Base-by-base conservation (phyloP, 1,284 basidiomycete genomes). In the Lignosus rhinocerotis region DNA sequence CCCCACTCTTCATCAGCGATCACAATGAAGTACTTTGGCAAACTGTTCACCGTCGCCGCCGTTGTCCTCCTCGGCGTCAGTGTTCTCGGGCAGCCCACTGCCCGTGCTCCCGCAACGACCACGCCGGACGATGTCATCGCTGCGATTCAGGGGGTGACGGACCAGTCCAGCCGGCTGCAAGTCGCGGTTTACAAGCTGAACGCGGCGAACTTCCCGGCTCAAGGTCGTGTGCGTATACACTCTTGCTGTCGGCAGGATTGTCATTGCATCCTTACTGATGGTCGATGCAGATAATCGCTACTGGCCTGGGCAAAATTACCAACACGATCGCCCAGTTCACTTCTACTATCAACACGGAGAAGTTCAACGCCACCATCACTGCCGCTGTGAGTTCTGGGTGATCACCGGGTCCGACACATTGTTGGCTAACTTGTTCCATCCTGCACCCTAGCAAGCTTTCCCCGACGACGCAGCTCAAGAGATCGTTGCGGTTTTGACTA, bases 1-100 rank as follows among this genome's bases (percentile, higher is more conserved):
- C 36, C 36, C 36, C 36, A 38, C 36, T 42, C 39, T 8, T 17
- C 39, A 12, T 42, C 39, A 17, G n/a, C 39, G 8, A 12, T 17
- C 17, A 48, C 8, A 21, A 55, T 55, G 53, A 55, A 32, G 45
- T 14, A 48, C 53, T 42, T 32, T 38, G 31, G 21, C 46, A 41
- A 14, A 19, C 3, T 55, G 36, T 38, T 55, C 45, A 11, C 45
- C 21, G 12, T 41, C 30, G 36, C 17, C 38, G 53, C 45, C 21
- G 21, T 55, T 45, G 45, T 33, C 16, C n/a, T 34, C 34, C 17
- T 38, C 36, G n/a, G 46, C 30, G 25, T 43, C 25, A 43, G 19
- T 16, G 30, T 42, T 9, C 6, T 31, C 14, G 45, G 25, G 25
- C 25, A 25, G 25, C 25, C 25, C 2, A 25, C 25, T 25, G 25